phyloP scores from a whole-genome alignment of 2,329 filamentous ascomycete species.

The Botrytis paeoniae region DNA sequence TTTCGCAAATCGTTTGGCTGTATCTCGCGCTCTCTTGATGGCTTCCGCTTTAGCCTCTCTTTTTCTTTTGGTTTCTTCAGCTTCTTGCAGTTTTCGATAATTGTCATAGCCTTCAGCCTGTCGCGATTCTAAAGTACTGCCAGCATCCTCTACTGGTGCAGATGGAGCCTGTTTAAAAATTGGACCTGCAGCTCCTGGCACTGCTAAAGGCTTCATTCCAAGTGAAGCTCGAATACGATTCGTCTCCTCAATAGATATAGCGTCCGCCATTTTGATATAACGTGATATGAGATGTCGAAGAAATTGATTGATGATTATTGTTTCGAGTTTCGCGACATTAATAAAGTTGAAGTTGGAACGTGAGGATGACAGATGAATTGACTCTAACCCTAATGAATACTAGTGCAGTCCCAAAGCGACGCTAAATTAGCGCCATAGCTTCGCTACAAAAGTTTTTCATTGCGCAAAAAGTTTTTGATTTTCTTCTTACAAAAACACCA shows the following conservation, averaged over 20 bases:
- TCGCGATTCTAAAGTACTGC: slow-evolving; percentile 80
- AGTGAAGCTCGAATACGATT: slow-evolving; percentile 88
- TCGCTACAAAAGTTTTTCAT: slow-evolving; percentile 32
- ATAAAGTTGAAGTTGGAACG: slow-evolving; percentile 6
- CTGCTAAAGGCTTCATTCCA: slow-evolving; percentile 85
- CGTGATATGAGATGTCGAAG: not conserved
- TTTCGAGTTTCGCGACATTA: not conserved
- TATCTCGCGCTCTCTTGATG: slow-evolving; percentile 83
- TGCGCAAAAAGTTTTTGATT: slow-evolving; percentile 39
- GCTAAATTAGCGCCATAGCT: slow-evolving; percentile 21
- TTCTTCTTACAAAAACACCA: slow-evolving; percentile 48
- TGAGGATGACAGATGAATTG: not conserved
- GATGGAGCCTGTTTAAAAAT: slow-evolving; percentile 50
- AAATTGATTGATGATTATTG: not conserved
- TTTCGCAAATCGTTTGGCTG: slow-evolving; percentile 70
- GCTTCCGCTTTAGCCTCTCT: slow-evolving; percentile 79
- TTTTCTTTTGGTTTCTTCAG: slow-evolving; percentile 71
- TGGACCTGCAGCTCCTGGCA: slow-evolving; percentile 64
- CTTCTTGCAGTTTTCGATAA: slow-evolving; percentile 62
- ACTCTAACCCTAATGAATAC: not conserved
- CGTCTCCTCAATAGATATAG: slow-evolving; percentile 83
- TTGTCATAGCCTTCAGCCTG: slow-evolving; percentile 72
- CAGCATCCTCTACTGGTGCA: slow-evolving; percentile 58
- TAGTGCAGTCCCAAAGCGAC: not conserved
- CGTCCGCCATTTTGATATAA: slow-evolving; percentile 45